phyloP scores from a whole-genome alignment of 345 rosid genomes.

The Eucalyptus decipiens region DNA sequence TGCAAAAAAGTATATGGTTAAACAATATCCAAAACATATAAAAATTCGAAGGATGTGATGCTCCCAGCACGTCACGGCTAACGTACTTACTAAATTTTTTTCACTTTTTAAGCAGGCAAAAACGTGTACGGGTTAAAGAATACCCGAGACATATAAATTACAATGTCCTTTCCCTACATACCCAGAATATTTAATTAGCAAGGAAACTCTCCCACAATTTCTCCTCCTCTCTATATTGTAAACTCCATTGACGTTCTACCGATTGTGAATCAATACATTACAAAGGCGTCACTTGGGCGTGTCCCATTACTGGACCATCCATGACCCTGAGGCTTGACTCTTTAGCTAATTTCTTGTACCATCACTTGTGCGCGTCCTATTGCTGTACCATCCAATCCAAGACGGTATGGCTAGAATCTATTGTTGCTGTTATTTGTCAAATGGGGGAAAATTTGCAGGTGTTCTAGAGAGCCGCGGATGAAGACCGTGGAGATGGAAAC shows the following conservation, averaged over 20 bases:
- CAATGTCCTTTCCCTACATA: background rate
- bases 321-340: no score
- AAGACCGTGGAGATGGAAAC: background rate
- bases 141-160: no score
- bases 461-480: background rate
- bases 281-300: background rate
- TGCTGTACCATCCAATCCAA: background rate
- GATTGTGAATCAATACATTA: no score
- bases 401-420: background rate
- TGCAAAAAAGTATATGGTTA: no score
- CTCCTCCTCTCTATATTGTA: background rate
- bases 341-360: background rate
- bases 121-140: no score
- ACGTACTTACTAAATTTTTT: no score
- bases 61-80: no score
- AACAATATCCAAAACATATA: no score
- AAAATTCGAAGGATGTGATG: no score
- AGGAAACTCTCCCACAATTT: background rate
- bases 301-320: no score
- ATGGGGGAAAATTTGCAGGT: background rate
- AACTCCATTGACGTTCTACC: background rate
- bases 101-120: no score
- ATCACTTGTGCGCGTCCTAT: background rate
- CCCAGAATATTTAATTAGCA: background rate
- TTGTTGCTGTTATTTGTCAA: background rate